A percentile compares a stretch with the other conserved stretches of the same genome.
These are phyloP conservation scores for Chamaenerion angustifolium DNA, from an alignment of 345 rosid genomes.

Conservation along the genomic window DNA sequence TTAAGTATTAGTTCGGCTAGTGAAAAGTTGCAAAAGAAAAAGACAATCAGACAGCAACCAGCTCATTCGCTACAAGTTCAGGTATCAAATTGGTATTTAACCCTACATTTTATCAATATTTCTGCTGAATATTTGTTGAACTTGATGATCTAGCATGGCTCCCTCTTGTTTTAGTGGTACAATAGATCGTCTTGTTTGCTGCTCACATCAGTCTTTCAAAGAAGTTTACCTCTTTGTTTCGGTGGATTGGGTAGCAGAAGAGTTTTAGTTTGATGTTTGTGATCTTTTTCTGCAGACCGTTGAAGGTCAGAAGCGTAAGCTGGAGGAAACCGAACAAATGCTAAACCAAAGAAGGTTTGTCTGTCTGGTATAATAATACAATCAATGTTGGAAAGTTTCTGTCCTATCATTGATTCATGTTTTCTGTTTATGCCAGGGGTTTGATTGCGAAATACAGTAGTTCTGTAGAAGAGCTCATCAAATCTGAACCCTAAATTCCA, in stretches of 20 bases:
- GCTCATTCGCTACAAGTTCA: no score
- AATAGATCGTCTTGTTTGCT: no score
- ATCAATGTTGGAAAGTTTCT: background rate
- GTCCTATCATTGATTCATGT: background rate
- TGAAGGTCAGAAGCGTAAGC: conserved; percentile 54
- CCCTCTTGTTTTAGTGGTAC: no score
- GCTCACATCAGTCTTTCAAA: no score
- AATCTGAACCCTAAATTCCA: conserved; percentile 29
- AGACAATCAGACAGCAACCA: no score
- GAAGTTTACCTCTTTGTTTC: background rate
- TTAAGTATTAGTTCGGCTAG: no score
- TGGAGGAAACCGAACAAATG: conserved; percentile 49
- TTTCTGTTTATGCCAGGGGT: conserved; percentile 31
- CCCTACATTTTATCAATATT: no score
- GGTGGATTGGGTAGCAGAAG: background rate
- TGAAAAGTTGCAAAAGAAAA: no score
- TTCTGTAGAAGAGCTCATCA: conserved; percentile 49
- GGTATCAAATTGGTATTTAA: no score
- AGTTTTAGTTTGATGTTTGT: background rate
- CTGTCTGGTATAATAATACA: background rate
- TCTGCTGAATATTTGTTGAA: no score
- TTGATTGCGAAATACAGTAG: conserved; percentile 42
- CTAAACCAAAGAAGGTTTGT: conserved; percentile 45
- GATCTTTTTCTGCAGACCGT: conserved; percentile 46
- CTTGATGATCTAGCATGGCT: no score